Base-by-base conservation (phyloP, 1,139 yeast species). In the Spathaspora sp. region DNA sequence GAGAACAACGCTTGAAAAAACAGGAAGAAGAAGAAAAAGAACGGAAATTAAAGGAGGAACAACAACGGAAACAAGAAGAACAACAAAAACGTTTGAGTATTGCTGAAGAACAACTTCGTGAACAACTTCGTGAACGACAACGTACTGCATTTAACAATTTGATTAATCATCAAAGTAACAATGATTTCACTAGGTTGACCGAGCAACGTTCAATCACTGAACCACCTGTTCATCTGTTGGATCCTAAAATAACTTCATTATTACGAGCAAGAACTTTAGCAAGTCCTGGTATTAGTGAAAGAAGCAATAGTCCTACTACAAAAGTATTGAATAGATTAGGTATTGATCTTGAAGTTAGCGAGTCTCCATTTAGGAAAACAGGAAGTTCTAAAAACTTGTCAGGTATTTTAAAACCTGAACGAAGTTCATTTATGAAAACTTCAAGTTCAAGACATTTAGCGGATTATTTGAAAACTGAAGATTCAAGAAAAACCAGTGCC, bases 391-490 rank as follows among this genome's bases (percentile, higher is more conserved):
- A 15, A 13, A 31, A 31, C 18, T 31, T 31, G 10, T 4, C 36
- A 9, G 36, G 36, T 13, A 31, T 31, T 31, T 31, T 31, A 9
- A 31, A 31, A 13, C 36, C 36, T 2, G 9, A 15, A 6, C 16
- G 61, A 7, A 49, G 46, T 38, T 51, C 63, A 10, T 54, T 55
- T 43, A 56, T 70, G 48, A 72, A 76, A 51, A 72, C 79, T 25
- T 72, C 79, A 4, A 72, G 78, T 43, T 74, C 80, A 2, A 74
- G 67, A 50, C 64, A 72, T 49, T 70, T 78, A 40, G 63, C 78
- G 3, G 60, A 66, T 27, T 66, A 51, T 42, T 47, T 52, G 15
- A 40, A 46, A 15, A 26, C 45, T 15, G 31, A 38, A 7, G 39
- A 46, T 37, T 41, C 25, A 7, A 31, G 43, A 23, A 42, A 39